Conservation (phyloP, 2,329 filamentous ascomycete genomes). For the Ophiostoma sp. region DNA sequence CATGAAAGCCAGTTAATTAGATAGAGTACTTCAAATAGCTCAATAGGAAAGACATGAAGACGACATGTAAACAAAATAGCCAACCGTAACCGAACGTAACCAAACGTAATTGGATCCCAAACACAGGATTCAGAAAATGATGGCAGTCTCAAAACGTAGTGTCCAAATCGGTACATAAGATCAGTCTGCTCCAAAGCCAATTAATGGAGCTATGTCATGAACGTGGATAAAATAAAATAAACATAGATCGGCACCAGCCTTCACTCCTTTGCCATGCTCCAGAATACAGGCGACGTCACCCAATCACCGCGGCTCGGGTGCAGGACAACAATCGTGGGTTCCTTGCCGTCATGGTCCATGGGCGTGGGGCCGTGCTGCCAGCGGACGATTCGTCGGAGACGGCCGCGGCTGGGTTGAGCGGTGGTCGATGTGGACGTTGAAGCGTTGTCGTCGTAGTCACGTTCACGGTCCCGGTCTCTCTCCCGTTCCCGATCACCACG, state of each 20-base stretch:
- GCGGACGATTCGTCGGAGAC: conserved; percentile 28
- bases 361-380: conserved; percentile 27
- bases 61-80: background rate
- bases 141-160: background rate
- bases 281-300: conserved; percentile 30
- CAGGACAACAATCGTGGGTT: conserved; percentile 31
- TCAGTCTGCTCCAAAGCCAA: background rate
- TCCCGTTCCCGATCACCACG: conserved; percentile 12
- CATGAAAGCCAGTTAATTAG: background rate
- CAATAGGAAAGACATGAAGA: background rate
- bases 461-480: conserved; percentile 8
- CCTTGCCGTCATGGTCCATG: conserved; percentile 29
- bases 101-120: background rate
- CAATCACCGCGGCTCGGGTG: conserved; percentile 32
- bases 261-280: background rate
- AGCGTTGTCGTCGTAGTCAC: conserved; percentile 21
- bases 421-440: conserved; percentile 16
- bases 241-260: background rate
- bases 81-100: background rate
- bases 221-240: background rate
- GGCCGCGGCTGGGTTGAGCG: conserved; percentile 13
- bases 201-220: background rate
- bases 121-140: no score
- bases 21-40: background rate
- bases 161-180: background rate